Evolutionary conservation across 2,329 filamentous ascomycete species (phyloP).

Genomic region (Ustulina deusta): DNA sequence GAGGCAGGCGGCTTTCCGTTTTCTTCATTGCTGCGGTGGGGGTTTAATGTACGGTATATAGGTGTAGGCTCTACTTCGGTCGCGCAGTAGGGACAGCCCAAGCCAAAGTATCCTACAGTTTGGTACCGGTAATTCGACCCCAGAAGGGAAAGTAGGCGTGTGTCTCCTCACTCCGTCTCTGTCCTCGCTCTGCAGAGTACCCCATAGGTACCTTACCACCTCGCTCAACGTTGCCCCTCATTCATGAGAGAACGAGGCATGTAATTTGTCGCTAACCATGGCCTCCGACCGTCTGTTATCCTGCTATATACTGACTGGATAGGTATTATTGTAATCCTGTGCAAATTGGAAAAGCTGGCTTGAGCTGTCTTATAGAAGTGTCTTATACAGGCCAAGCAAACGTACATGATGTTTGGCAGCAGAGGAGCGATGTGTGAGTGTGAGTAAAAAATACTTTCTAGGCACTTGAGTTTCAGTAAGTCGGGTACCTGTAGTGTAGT

Average conservation of each 20-base stretch:
- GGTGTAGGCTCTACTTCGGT: background rate
- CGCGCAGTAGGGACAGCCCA: background rate
- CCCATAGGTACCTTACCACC: conserved; percentile 7
- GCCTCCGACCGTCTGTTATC: conserved; percentile 1
- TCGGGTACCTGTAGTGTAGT: background rate
- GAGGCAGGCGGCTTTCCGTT: conserved; percentile 13
- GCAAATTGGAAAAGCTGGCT: background rate
- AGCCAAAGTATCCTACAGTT: conserved; percentile 14
- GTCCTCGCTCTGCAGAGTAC: background rate
- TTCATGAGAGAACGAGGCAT: conserved; percentile 11
- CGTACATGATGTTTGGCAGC: no score
- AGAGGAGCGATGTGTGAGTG: background rate
- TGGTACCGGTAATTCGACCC: conserved; percentile 23
- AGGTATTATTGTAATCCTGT: background rate
- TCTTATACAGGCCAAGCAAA: background rate
- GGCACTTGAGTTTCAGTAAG: background rate
- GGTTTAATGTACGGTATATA: conserved; percentile 4
- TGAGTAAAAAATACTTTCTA: background rate
- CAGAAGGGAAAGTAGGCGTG: conserved; percentile 13
- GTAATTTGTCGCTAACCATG: conserved; percentile 19
- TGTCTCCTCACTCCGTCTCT: conserved; percentile 24
- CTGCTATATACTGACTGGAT: background rate
- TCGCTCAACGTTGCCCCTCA: conserved; percentile 30
- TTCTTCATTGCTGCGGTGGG: background rate
- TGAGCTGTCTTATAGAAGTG: background rate